Percentiles rank a stretch among this genome's conserved stretches.
phyloP scores from a whole-genome alignment of 2,329 filamentous ascomycete species.

The Dactylellina parvicollis region DNA sequence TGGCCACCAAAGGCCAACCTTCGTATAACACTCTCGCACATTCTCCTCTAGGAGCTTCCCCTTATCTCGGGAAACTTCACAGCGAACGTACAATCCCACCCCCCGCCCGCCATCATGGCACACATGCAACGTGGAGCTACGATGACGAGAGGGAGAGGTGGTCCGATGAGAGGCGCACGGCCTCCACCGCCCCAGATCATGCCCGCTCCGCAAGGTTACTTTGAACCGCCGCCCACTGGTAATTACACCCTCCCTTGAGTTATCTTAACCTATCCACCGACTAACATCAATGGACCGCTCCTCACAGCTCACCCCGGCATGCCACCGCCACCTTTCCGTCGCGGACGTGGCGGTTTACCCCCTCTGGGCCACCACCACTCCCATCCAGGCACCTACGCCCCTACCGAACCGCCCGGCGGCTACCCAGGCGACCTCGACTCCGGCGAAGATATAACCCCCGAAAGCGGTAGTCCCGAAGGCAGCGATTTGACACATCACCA shows the following conservation, averaged over 20 bases:
- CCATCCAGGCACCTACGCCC: conserved; percentile 41
- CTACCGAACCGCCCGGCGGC: conserved; percentile 35
- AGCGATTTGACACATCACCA: conserved; percentile 30
- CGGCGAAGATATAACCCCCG: conserved; percentile 41
- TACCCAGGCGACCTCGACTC: conserved; percentile 49
- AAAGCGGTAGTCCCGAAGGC: conserved; percentile 50
- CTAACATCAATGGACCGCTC: conserved; percentile 6
- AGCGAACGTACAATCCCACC: not conserved
- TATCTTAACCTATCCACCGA: not conserved
- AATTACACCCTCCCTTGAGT: conserved; percentile 8
- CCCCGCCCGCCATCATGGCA: conserved; percentile 27
- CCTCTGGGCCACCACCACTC: conserved; percentile 42
- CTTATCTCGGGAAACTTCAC: not conserved
- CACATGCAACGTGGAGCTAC: conserved; percentile 32
- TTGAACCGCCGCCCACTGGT: conserved; percentile 26
- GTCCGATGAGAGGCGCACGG: conserved; percentile 24
- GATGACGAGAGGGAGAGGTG: conserved; percentile 32
- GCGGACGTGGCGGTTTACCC: conserved; percentile 26
- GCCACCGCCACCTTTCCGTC: conserved; percentile 19
- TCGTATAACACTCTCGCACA: not conserved
- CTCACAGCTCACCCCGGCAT: conserved; percentile 31
- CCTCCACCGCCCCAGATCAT: conserved; percentile 46
- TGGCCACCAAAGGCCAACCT: conserved; percentile 23
- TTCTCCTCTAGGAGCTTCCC: not conserved
- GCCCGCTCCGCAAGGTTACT: conserved; percentile 49